Conservation (phyloP, 805 yeast genomes). For the Nakazawaea siamensis region DNA sequence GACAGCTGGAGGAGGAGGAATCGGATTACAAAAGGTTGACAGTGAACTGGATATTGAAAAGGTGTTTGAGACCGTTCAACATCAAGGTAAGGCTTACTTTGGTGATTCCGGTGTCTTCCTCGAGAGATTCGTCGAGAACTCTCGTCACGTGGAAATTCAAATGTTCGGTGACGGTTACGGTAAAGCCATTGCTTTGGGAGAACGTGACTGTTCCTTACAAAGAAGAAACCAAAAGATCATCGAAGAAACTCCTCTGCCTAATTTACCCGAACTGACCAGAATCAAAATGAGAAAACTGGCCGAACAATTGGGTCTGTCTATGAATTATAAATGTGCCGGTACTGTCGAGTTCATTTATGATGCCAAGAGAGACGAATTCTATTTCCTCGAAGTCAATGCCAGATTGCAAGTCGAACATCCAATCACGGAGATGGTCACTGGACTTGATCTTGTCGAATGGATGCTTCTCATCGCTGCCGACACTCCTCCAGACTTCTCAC, state of each 20-base stretch:
- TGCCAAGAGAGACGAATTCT: constrained; percentile 76
- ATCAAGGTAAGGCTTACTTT: constrained; percentile 87
- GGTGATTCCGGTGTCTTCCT: constrained; percentile 94
- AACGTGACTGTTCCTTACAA: constrained; percentile 95
- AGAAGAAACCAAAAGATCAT: constrained; percentile 94
- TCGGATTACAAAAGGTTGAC: constrained; percentile 92
- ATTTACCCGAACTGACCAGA: constrained; percentile 76
- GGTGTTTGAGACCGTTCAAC: constrained; percentile 85
- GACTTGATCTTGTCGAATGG: constrained; percentile 94
- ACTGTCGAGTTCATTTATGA: constrained; percentile 95
- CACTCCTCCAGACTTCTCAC: constrained; percentile 69
- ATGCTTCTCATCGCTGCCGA: constrained; percentile 91
- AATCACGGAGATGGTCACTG: constrained; percentile 91
- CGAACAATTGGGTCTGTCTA: constrained; percentile 68
- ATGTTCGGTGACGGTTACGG: constrained; percentile 96
- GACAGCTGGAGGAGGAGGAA: constrained; percentile 99
- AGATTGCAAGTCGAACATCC: constrained; percentile 98
- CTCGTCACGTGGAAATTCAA: constrained; percentile 95
- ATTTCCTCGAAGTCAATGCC: constrained; percentile 93
- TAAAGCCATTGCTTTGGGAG: constrained; percentile 88
- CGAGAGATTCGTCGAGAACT: constrained; percentile 90
- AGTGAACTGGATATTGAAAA: constrained; percentile 70
- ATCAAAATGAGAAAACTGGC: constrained; percentile 72
- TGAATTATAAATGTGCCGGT: constrained; percentile 95
- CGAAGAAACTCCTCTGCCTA: constrained; percentile 98